Percentiles rank a stretch among this genome's conserved stretches.
Evolutionary conservation across 352 stramenopile species (phyloP).

Genomic region (Thraustotheca clavata): DNA sequence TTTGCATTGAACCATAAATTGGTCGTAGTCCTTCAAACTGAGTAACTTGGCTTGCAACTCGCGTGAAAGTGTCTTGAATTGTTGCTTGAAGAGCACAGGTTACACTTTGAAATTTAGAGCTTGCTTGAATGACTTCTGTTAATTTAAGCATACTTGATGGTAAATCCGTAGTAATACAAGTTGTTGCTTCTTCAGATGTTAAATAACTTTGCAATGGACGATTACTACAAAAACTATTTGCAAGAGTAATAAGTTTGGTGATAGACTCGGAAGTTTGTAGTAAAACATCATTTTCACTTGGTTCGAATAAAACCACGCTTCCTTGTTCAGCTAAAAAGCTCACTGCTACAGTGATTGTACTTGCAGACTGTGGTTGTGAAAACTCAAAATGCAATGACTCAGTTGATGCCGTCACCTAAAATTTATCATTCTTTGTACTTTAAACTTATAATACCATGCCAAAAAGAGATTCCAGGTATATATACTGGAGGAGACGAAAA

Average conservation of each 20-base stretch:
- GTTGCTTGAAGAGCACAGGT: not conserved
- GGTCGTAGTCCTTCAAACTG: slow-evolving; percentile 13
- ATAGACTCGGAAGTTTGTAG: slow-evolving; percentile 43
- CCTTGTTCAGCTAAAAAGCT: not conserved
- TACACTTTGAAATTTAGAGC: slow-evolving; percentile 31
- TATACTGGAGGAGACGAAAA: slow-evolving; percentile 56
- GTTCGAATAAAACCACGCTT: not conserved
- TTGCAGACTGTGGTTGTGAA: not conserved
- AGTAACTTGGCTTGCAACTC: not conserved
- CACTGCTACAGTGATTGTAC: slow-evolving; percentile 14
- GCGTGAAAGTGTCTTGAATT: not conserved
- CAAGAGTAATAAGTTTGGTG: slow-evolving; percentile 41
- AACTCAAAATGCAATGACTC: not conserved
- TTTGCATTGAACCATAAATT: slow-evolving; percentile 5
- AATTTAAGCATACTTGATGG: slow-evolving; percentile 21
- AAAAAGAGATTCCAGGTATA: slow-evolving; percentile 62
- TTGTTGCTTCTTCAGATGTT: slow-evolving; percentile 32
- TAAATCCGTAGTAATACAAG: slow-evolving; percentile 26
- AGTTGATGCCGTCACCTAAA: slow-evolving; percentile 1
- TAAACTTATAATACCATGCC: slow-evolving; percentile 32
- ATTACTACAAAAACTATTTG: slow-evolving; percentile 52
- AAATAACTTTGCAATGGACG: slow-evolving; percentile 47
- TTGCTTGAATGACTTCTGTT: slow-evolving; percentile 35
- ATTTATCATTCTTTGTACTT: not conserved
- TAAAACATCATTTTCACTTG: slow-evolving; percentile 32